A percentile compares a stretch with the other conserved stretches of the same genome.
These are phyloP conservation scores for Nicotiana benthamiana DNA, from an alignment of 257 asterid species.

Conservation along the genomic window DNA sequence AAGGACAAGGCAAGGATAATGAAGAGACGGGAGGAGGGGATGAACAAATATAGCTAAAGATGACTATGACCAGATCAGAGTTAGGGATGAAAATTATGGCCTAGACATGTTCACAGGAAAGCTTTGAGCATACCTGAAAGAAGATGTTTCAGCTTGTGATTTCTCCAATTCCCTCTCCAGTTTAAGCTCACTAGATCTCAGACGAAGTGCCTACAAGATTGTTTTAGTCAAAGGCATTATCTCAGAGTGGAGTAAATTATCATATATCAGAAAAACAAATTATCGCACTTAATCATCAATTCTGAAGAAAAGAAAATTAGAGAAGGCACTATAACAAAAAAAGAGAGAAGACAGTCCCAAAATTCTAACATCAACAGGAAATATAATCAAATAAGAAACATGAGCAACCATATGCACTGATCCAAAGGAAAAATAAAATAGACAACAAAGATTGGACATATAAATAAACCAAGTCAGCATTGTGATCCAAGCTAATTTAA, in stretches of 20 bases:
- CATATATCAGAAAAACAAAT: not conserved
- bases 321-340: not conserved
- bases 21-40: not conserved
- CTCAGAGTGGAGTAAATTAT: not conserved
- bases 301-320: not conserved
- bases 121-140: conserved; percentile 46
- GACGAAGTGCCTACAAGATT: conserved; percentile 59
- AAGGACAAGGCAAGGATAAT: not conserved
- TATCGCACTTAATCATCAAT: not conserved
- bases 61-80: not conserved
- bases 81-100: not conserved
- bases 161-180: conserved; percentile 80
- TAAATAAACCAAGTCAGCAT: not conserved
- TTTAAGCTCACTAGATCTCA: conserved; percentile 95
- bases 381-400: not conserved
- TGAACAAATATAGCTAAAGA: not conserved
- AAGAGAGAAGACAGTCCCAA: not conserved
- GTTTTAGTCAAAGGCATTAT: not conserved
- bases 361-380: not conserved
- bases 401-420: not conserved
- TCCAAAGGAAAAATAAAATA: not conserved
- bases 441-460: not conserved
- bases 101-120: conserved; percentile 4
- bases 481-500: not conserved
- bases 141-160: conserved; percentile 58